These are phyloP conservation scores for Tilletia caries DNA, from an alignment of 1,284 basidiomycete genomes.

Conservation along the genomic window DNA sequence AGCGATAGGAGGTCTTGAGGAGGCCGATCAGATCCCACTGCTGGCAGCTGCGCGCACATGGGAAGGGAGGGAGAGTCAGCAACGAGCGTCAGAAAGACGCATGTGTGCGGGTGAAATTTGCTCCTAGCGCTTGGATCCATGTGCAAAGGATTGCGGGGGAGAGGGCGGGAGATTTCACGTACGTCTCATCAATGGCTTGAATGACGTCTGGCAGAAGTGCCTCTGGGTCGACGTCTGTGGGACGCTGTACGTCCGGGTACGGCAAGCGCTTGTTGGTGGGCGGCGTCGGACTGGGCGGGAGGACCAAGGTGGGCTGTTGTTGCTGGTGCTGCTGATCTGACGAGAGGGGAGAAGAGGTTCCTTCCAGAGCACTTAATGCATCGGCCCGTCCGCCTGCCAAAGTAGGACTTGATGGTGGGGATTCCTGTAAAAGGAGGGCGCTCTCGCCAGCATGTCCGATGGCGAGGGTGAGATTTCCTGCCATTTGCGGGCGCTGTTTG, in stretches of 20 bases:
- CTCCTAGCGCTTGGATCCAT: too few species aligned
- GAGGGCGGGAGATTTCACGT: background rate
- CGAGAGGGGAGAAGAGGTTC: background rate
- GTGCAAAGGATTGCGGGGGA: background rate
- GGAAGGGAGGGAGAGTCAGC: background rate
- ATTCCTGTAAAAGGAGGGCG: constrained; percentile 15
- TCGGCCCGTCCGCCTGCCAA: background rate
- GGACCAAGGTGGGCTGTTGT: constrained; percentile 13
- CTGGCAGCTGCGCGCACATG: constrained; percentile 12
- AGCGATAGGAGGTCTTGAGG: constrained; percentile 6
- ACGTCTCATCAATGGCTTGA: constrained; percentile 20
- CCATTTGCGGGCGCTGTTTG: constrained; percentile 26
- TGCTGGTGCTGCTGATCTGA: background rate
- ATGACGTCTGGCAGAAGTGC: constrained; percentile 23
- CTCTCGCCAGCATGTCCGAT: constrained; percentile 36
- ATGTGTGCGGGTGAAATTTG: too few species aligned
- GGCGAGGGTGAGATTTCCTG: constrained; percentile 28
- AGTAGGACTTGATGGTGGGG: constrained; percentile 9
- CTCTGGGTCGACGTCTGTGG: constrained; percentile 34
- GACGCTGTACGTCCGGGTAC: constrained; percentile 28
- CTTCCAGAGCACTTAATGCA: background rate
- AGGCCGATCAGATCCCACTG: constrained; percentile 20
- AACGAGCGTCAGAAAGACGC: too few species aligned
- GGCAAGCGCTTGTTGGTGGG: constrained; percentile 19
- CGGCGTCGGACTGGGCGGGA: constrained; percentile 30